Conservation (phyloP, 495 filamentous ascomycete species). For the Xylaria telfairii region DNA sequence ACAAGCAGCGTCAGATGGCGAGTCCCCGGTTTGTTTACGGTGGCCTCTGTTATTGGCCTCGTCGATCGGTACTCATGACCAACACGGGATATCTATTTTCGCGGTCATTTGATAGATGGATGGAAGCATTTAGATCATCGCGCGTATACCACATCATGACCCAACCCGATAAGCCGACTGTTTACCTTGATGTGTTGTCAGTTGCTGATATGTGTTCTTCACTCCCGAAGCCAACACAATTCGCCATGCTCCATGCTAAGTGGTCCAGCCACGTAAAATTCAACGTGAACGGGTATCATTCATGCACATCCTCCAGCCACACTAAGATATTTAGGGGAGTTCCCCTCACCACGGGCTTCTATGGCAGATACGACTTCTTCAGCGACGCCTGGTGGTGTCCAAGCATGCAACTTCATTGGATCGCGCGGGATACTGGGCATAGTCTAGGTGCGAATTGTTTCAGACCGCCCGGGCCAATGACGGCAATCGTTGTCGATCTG, state of each 20-base stretch:
- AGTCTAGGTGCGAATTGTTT: slow-evolving; percentile 1
- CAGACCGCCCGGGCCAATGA: slow-evolving; percentile 1
- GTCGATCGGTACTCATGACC: slow-evolving; percentile 23
- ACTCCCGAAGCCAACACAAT: slow-evolving; percentile 7
- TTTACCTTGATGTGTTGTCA: slow-evolving; percentile 26
- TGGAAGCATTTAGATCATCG: neutral
- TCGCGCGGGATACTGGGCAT: neutral
- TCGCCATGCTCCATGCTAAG: slow-evolving; percentile 1
- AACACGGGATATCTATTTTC: slow-evolving; percentile 8
- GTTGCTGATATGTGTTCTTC: neutral
- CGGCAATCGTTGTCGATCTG: neutral
- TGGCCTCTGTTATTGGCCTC: slow-evolving; percentile 19
- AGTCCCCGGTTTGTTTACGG: neutral
- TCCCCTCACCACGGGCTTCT: neutral
- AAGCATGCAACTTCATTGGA: slow-evolving; percentile 18
- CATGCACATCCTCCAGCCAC: slow-evolving; percentile 10
- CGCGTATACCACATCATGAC: slow-evolving; percentile 11
- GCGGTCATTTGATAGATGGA: slow-evolving; percentile 18
- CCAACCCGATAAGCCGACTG: slow-evolving; percentile 8
- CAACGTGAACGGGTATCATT: slow-evolving; percentile 4
- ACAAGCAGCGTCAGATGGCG: slow-evolving; percentile 11
- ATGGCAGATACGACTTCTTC: slow-evolving; percentile 3
- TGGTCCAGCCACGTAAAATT: slow-evolving; percentile 9
- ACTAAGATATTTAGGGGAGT: neutral
- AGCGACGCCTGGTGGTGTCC: slow-evolving; percentile 10